phyloP scores from a whole-genome alignment of 2,329 filamentous ascomycete species.

The Ophiobolus disseminans region DNA sequence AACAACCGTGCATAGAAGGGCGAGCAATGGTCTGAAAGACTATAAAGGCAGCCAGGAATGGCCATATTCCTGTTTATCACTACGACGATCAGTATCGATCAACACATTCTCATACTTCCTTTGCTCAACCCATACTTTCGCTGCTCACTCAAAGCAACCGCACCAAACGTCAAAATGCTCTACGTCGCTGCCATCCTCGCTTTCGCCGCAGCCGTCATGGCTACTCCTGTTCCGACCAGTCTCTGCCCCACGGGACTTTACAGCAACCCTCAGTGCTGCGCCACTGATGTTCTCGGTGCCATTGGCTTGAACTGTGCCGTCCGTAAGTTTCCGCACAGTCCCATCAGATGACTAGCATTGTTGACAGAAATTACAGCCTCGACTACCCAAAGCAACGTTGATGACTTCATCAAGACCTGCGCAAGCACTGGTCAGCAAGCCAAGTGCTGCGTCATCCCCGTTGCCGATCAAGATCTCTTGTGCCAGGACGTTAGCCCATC shows the following conservation, averaged over 20 bases:
- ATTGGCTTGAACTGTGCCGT: constrained; percentile 9
- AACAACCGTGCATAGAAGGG: no score
- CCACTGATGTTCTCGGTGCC: constrained; percentile 11
- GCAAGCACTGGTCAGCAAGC: constrained; percentile 10
- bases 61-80: no score
- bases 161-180: constrained; percentile 10
- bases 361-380: constrained; percentile 1
- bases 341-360: not conserved
- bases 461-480: constrained; percentile 10
- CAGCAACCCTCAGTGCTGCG: constrained; percentile 16
- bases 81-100: no score
- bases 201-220: constrained; percentile 4
- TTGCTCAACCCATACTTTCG: no score
- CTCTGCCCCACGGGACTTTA: constrained; percentile 10
- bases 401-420: constrained; percentile 9
- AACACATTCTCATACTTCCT: no score
- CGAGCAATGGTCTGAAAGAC: no score
- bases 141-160: no score
- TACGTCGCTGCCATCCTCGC: constrained; percentile 8
- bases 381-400: constrained; percentile 2
- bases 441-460: constrained; percentile 16
- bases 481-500: constrained; percentile 16
- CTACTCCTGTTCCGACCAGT: not conserved
- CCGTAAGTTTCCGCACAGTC: constrained; percentile 6
- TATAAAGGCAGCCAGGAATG: no score